phyloP scores from a whole-genome alignment of 306 rosid genomes.

The Pyrus pyrifolia region DNA sequence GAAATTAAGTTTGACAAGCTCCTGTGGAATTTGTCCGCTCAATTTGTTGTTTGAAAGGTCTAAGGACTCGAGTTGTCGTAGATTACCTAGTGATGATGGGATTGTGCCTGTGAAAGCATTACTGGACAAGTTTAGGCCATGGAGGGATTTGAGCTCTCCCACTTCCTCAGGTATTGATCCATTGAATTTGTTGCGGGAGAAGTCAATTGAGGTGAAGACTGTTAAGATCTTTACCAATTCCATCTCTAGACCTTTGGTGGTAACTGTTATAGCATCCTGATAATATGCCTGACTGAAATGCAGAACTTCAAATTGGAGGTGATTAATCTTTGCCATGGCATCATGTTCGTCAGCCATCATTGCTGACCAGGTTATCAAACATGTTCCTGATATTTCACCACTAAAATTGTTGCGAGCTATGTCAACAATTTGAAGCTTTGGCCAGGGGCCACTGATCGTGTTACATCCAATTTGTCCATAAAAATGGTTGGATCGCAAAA shows the following conservation, averaged over 20 bases:
- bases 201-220: conserved; percentile 30
- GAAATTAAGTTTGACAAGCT: conserved; percentile 17
- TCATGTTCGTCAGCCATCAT: conserved; percentile 22
- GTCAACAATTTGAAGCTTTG: conserved; percentile 41
- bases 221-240: conserved; percentile 28
- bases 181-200: conserved; percentile 16
- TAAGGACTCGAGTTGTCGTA: conserved; percentile 20
- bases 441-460: neutral
- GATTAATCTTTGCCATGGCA: neutral
- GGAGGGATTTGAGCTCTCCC: conserved; percentile 9
- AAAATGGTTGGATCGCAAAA: conserved; percentile 20
- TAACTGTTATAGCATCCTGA: conserved; percentile 26
- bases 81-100: conserved; percentile 16
- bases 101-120: conserved; percentile 16
- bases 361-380: conserved; percentile 37
- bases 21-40: conserved; percentile 8
- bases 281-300: conserved; percentile 4
- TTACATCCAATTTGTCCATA: conserved; percentile 9
- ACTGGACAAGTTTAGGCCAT: conserved; percentile 21
- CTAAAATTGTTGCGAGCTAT: conserved; percentile 34
- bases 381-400: conserved; percentile 18
- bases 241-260: conserved; percentile 22
- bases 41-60: conserved; percentile 21
- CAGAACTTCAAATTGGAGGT: neutral
- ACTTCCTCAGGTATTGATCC: conserved; percentile 19